These are phyloP conservation scores for Symmetrospora coprosmae DNA, from an alignment of 768 basidiomycete species.

Conservation along the genomic window DNA sequence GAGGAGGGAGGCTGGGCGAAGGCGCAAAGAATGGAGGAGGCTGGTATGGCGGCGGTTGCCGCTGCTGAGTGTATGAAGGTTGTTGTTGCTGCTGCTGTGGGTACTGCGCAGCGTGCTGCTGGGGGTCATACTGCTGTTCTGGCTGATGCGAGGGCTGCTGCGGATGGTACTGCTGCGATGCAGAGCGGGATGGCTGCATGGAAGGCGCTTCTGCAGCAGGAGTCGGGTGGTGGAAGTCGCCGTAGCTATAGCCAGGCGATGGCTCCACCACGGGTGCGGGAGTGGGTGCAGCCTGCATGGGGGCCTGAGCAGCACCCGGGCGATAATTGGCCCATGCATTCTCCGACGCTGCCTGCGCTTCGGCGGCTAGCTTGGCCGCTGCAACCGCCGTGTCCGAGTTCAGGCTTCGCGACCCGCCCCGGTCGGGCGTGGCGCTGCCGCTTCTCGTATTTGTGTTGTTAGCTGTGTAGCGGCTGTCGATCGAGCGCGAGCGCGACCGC, in stretches of 20 bases:
- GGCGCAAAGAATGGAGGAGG: conserved; percentile 15
- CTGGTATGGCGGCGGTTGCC: conserved; percentile 1
- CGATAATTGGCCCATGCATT: not conserved
- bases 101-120: not conserved
- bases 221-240: not conserved
- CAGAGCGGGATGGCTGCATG: not conserved
- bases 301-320: not conserved
- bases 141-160: not conserved
- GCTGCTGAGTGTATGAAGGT: not conserved
- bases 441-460: too few relatives aligned
- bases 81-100: not conserved
- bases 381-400: too few relatives aligned
- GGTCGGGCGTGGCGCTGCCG: too few relatives aligned
- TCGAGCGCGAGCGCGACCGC: too few relatives aligned
- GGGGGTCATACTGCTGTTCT: not conserved
- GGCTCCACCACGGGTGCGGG: not conserved
- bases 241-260: not conserved
- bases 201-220: not conserved
- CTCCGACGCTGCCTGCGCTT: conserved; percentile 4
- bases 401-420: too few relatives aligned
- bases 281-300: not conserved
- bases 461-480: too few relatives aligned
- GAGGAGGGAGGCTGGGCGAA: not conserved
- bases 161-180: not conserved
- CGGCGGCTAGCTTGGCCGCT: too few relatives aligned